Conservation (phyloP, 140 eudicot species). For the Bidens hawaiensis region DNA sequence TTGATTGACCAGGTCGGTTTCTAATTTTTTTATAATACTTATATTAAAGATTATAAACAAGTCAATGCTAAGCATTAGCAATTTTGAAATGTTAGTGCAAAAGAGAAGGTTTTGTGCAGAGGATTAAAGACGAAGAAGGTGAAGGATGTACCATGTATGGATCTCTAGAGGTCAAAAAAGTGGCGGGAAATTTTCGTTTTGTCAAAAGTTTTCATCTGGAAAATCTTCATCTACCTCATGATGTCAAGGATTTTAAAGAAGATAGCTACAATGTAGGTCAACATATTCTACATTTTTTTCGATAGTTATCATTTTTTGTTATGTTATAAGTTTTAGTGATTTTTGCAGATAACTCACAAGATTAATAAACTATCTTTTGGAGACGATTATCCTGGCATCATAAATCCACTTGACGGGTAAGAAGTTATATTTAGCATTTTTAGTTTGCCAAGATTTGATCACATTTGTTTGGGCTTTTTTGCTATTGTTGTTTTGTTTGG, state of each 20-base stretch:
- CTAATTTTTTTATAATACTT: neutral
- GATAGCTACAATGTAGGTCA: conserved; percentile 69
- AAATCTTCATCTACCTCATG: conserved; percentile 50
- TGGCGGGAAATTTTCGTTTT: conserved; percentile 87
- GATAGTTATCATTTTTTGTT: neutral
- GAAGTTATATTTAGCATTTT: neutral
- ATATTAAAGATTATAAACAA: neutral
- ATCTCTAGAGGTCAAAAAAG: conserved; percentile 68
- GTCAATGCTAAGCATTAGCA: neutral
- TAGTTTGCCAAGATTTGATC: neutral
- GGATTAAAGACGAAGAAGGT: conserved; percentile 80
- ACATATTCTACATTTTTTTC: conserved; percentile 6
- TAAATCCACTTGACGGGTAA: conserved; percentile 93
- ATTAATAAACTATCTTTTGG: conserved; percentile 85
- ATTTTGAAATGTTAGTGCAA: conserved; percentile 51
- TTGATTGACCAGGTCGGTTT: conserved; percentile 67
- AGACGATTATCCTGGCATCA: conserved; percentile 67
- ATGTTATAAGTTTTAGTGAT: conserved; percentile 5
- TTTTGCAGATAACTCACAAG: conserved; percentile 78
- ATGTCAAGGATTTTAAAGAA: conserved; percentile 42
- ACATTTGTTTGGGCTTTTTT: conserved; percentile 1
- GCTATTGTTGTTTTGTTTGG: conserved; percentile 4
- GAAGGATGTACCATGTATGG: conserved; percentile 87
- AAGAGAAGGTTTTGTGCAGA: conserved; percentile 79
- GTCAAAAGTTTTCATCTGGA: conserved; percentile 80